Conservation (phyloP, 139 green algal genomes). For the Limnomonas spitsbergensis region DNA sequence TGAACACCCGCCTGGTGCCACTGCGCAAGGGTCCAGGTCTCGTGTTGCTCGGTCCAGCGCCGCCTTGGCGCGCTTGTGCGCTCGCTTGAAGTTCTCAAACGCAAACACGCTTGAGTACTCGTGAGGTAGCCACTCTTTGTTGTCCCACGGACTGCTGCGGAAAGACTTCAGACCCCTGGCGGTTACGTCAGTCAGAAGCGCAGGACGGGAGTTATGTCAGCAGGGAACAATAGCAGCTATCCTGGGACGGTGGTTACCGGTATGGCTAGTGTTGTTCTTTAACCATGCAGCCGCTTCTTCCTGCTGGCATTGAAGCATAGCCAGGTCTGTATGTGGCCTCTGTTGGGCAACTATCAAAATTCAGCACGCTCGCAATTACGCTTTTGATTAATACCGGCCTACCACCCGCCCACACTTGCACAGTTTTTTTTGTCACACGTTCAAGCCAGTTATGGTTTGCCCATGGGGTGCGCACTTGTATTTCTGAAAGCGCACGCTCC, state of each 20-base stretch:
- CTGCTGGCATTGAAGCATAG: too few relatives aligned
- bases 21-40: slow-evolving; percentile 37
- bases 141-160: slow-evolving; percentile 85
- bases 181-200: not conserved
- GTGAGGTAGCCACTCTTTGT: slow-evolving; percentile 74
- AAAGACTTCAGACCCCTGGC: slow-evolving; percentile 90
- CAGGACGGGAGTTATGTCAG: not conserved
- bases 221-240: too few relatives aligned
- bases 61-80: slow-evolving; percentile 58
- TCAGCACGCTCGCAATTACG: too few relatives aligned
- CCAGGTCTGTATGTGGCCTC: too few relatives aligned
- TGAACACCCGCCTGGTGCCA: slow-evolving; percentile 44
- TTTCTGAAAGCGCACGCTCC: slow-evolving; percentile 58
- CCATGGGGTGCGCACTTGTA: slow-evolving; percentile 39
- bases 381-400: too few relatives aligned
- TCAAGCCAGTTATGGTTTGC: too few relatives aligned
- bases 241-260: too few relatives aligned
- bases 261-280: too few relatives aligned
- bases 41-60: slow-evolving; percentile 28
- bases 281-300: too few relatives aligned
- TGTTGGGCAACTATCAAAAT: too few relatives aligned
- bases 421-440: too few relatives aligned
- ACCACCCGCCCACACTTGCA: too few relatives aligned
- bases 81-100: slow-evolving; percentile 86
- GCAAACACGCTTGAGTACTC: slow-evolving; percentile 92